A percentile compares a stretch with the other conserved stretches of the same genome.
These are phyloP conservation scores for Paecilomyces niveus DNA, from an alignment of 2,329 filamentous ascomycete genomes.

Conservation along the genomic window DNA sequence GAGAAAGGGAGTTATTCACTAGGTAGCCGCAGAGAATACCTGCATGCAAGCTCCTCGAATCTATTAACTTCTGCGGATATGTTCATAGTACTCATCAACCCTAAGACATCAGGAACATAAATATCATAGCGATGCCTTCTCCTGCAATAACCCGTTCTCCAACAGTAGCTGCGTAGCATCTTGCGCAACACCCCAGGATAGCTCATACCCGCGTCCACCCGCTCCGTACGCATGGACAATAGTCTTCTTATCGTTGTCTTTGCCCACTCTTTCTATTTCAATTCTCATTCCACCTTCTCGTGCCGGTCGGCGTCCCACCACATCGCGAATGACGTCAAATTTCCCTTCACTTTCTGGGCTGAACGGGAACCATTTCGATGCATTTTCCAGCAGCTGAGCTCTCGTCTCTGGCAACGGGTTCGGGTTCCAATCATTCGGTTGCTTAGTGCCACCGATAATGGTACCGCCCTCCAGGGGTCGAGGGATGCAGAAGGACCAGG, in stretches of 20 bases:
- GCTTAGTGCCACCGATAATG: constrained; percentile 60
- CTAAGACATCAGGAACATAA: not conserved
- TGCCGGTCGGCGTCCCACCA: constrained; percentile 40
- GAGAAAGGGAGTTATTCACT: not conserved
- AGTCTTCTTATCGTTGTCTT: constrained; percentile 7
- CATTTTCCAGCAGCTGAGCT: constrained; percentile 39
- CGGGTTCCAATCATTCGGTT: constrained; percentile 50
- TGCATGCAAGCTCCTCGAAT: not conserved
- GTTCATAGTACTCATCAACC: not conserved
- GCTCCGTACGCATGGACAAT: constrained; percentile 54
- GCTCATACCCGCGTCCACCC: constrained; percentile 55
- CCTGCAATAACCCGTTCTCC: not conserved
- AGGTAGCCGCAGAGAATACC: no score
- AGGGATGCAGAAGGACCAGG: constrained; percentile 57
- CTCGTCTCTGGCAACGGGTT: constrained; percentile 44
- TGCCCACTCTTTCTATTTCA: constrained; percentile 39
- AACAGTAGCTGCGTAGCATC: constrained; percentile 40
- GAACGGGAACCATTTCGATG: constrained; percentile 35
- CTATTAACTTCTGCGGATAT: not conserved
- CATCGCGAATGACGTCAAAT: constrained; percentile 40
- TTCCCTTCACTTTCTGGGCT: constrained; percentile 24
- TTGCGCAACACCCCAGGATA: constrained; percentile 54
- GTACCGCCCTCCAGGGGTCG: constrained; percentile 57
- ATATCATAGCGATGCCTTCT: not conserved
- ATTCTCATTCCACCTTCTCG: constrained; percentile 45